Evolutionary conservation across 257 asterid genomes (phyloP).

Genomic region (Lavandula angustifolia): DNA sequence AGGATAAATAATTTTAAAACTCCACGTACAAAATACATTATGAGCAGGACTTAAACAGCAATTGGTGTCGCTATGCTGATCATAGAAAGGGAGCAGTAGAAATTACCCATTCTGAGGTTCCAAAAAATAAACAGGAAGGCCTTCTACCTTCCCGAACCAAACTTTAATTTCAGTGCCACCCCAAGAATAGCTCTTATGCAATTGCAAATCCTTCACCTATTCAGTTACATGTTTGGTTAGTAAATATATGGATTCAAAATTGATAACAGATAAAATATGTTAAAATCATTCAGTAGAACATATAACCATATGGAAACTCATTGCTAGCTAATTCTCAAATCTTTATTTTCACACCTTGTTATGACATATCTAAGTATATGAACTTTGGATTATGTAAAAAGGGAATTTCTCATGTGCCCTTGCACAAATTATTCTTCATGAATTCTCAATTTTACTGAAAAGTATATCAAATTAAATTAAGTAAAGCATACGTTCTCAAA

Average conservation of each 20-base stretch:
- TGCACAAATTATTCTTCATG: constrained; percentile 7
- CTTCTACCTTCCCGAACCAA: constrained; percentile 95
- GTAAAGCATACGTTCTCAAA: constrained; percentile 16
- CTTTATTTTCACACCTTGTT: constrained; percentile 6
- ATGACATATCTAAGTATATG: constrained; percentile 9
- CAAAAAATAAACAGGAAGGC: constrained; percentile 86
- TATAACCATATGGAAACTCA: constrained; percentile 17
- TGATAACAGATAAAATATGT: constrained; percentile 13
- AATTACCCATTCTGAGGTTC: constrained; percentile 98
- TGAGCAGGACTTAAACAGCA: constrained; percentile 10
- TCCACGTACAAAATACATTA: constrained; percentile 1
- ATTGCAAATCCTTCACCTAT: constrained; percentile 84
- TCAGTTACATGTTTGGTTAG: constrained; percentile 28
- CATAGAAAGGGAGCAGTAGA: constrained; percentile 27
- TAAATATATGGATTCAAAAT: constrained; percentile 5
- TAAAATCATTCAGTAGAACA: constrained; percentile 20
- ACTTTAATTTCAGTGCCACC: constrained; percentile 93
- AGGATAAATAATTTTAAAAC: constrained; percentile 11
- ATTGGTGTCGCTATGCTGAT: constrained; percentile 21
- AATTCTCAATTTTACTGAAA: constrained; percentile 14
- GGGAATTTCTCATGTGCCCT: constrained; percentile 16
- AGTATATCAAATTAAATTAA: constrained; percentile 21
- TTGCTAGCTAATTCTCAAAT: constrained; percentile 5
- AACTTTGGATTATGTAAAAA: background rate
- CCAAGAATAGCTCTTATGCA: constrained; percentile 80